Evolutionary conservation across 192 early-diverging fungal species (phyloP).

Genomic region (Coemansia sp.): DNA sequence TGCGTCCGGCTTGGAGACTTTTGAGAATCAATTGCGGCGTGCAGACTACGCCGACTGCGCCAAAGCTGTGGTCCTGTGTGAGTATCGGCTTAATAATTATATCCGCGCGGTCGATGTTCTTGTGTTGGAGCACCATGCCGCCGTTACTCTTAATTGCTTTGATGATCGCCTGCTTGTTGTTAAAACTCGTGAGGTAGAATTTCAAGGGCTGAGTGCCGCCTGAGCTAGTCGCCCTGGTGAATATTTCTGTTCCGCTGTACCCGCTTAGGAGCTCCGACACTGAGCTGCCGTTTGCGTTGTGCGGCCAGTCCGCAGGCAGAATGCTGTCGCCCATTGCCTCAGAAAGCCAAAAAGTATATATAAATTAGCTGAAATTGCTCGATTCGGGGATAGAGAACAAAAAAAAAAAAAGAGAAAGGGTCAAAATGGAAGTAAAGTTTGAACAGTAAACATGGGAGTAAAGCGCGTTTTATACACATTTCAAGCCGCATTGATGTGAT

Average conservation of each 20-base stretch:
- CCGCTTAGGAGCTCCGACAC: neutral
- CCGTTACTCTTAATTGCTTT: neutral
- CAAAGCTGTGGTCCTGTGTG: neutral
- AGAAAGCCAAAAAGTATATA: conserved; percentile 9
- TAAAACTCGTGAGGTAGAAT: conserved; percentile 15
- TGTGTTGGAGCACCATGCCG: conserved; percentile 1
- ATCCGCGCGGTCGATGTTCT: conserved; percentile 13
- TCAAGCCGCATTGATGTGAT: conserved; percentile 2
- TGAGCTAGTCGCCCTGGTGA: neutral
- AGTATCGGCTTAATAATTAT: conserved; percentile 18
- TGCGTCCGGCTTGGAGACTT: conserved; percentile 20
- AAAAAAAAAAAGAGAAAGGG: neutral
- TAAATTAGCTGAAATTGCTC: neutral
- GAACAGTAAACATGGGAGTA: neutral
- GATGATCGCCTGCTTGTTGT: neutral
- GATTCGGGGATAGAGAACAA: no score
- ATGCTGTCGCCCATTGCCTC: conserved; percentile 9
- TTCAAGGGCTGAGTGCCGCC: neutral
- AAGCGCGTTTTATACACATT: neutral
- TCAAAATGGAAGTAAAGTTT: conserved; percentile 1
- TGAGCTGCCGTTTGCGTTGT: neutral
- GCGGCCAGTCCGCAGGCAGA: conserved; percentile 13
- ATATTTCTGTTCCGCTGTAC: neutral
- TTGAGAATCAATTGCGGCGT: conserved; percentile 23
- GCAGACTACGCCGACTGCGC: conserved; percentile 5